Evolutionary conservation across 2,329 filamentous ascomycete genomes (phyloP).

Genomic region (Allantophomopsis cytisporea): DNA sequence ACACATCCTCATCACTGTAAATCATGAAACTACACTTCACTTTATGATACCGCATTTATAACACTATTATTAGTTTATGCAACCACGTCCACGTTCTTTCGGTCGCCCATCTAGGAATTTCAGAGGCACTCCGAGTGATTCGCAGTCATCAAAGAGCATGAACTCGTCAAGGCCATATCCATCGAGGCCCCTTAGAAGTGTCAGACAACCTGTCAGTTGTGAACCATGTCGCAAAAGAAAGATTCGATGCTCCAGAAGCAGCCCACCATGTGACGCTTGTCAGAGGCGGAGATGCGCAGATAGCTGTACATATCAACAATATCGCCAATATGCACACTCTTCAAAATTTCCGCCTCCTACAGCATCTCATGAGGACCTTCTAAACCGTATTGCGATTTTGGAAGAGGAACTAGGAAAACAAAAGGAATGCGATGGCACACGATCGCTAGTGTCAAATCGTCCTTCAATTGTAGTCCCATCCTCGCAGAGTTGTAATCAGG

Average conservation of each 20-base stretch:
- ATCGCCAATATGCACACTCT: background rate
- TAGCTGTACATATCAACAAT: constrained; percentile 2
- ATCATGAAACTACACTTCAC: too few species aligned
- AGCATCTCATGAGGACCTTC: background rate
- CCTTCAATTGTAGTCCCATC: background rate
- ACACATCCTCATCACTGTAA: too few species aligned
- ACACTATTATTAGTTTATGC: too few species aligned
- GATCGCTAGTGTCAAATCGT: background rate
- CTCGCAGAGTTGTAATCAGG: background rate
- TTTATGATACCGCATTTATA: too few species aligned
- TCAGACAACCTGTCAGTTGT: background rate
- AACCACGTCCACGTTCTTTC: too few species aligned
- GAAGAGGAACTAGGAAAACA: background rate
- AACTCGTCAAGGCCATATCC: too few species aligned
- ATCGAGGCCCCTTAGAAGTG: too few species aligned
- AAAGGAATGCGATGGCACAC: background rate
- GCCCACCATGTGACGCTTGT: constrained; percentile 5
- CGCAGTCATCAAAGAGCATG: too few species aligned
- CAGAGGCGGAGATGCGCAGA: constrained; percentile 2
- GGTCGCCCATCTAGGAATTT: too few species aligned
- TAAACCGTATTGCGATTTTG: background rate
- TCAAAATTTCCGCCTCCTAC: background rate
- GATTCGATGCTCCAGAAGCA: constrained; percentile 6
- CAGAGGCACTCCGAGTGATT: too few species aligned
- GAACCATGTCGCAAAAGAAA: constrained; percentile 6